Base-by-base conservation (phyloP, 2,329 filamentous ascomycete genomes). In the Helotiales sp. region DNA sequence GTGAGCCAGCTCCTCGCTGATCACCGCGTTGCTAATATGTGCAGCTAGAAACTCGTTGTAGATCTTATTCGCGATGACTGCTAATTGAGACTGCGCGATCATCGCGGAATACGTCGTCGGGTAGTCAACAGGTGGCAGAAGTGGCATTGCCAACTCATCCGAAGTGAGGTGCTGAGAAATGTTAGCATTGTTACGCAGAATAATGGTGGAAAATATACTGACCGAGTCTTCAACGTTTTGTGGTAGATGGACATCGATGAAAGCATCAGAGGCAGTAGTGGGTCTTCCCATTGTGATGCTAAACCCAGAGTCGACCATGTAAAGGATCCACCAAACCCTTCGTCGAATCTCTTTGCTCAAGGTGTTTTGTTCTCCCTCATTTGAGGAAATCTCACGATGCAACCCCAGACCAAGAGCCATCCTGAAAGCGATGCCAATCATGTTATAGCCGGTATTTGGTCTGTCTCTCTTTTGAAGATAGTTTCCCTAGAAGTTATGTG, bases 381-480 rank as follows among this genome's bases (percentile, higher is more conserved):
- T 75, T 15, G 64, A 66, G 0, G 70, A 67, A 10, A 76, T 67
- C 58, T 81, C 78, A 10, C 75, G 73, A 61, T 82, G 79, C 1
- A 82, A 69, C 0, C 80, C 79, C 6, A 82, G 63, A 0, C 78
- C 77, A 40, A 81, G 71, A 0, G 79, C 79, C 74, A 81, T 78
- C 24, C 79, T 70, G 17, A 76, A 73, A 0, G 79, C 79, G 17
- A 81, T 72, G 0, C 79, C 79, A n/a, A 79, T 72, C 52, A 79
- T 79, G 60, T 80, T 81, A 65, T 80, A 81, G 0, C 77, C 77
- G 0, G 79, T 80, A 61, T 82, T 82, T 3, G 79, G 78, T 13
- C 78, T 72, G 55, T 81, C 76, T 25, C 75, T 71, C 61, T 81
- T 81, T 29, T 65, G 80, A 3, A 80, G 70, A 63, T 81, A 81